These are phyloP conservation scores for Jamesozyma hellenica DNA, from an alignment of 805 yeast genomes.

Conservation along the genomic window DNA sequence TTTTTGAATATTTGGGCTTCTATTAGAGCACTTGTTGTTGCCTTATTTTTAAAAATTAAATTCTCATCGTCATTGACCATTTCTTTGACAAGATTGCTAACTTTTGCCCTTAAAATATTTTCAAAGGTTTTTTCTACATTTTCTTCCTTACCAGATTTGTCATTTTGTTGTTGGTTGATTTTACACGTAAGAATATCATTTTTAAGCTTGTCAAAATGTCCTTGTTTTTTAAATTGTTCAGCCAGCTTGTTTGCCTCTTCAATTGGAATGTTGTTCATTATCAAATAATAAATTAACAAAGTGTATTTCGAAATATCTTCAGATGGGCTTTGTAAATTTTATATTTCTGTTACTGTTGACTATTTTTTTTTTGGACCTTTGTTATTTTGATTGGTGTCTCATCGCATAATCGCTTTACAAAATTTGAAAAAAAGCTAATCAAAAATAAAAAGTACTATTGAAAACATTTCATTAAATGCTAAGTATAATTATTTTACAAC, in stretches of 20 bases:
- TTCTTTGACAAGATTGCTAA: conserved; percentile 15
- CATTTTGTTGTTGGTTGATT: background rate
- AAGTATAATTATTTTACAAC: too few species aligned
- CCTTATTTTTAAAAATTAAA: conserved; percentile 27
- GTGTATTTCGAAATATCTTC: too few species aligned
- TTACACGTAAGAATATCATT: conserved; percentile 12
- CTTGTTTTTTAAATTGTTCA: conserved; percentile 25
- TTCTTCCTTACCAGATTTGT: background rate
- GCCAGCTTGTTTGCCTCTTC: conserved; percentile 23
- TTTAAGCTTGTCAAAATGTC: conserved; percentile 26
- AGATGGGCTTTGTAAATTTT: too few species aligned
- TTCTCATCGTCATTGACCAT: conserved; percentile 25
- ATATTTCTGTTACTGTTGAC: background rate
- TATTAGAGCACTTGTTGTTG: conserved; percentile 26
- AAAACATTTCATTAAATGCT: too few species aligned
- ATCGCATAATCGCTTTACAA: too few species aligned
- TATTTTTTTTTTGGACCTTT: too few species aligned
- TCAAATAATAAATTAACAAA: background rate
- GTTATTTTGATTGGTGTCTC: too few species aligned
- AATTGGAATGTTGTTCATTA: background rate
- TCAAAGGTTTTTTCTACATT: conserved; percentile 4
- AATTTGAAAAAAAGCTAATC: too few species aligned
- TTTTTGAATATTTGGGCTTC: conserved; percentile 26
- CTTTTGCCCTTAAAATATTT: conserved; percentile 12
- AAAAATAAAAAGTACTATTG: too few species aligned